These are phyloP conservation scores for Coemansia sp. DNA, from an alignment of 192 early-diverging fungal genomes.

Conservation along the genomic window DNA sequence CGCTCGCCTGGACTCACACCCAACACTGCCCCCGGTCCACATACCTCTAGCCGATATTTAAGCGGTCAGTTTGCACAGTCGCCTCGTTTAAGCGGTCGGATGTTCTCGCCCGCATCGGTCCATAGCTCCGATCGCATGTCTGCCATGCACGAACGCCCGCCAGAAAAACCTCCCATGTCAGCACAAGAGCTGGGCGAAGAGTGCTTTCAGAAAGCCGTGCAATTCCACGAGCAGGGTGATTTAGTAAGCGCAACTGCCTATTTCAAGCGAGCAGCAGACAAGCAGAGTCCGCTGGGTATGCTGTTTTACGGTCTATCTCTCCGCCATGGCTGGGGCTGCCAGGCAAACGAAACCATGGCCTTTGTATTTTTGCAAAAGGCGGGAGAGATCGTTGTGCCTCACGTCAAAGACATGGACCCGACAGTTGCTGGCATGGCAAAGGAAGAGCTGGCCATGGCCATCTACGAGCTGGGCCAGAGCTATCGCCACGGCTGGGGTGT, in stretches of 20 bases:
- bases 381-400: conserved; percentile 63
- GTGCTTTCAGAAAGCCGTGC: conserved; percentile 64
- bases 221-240: conserved; percentile 68
- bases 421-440: conserved; percentile 61
- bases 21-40: not conserved
- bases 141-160: conserved; percentile 12
- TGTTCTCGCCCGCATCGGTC: conserved; percentile 6
- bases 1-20: conserved; percentile 12
- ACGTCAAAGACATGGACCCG: conserved; percentile 61
- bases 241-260: conserved; percentile 71
- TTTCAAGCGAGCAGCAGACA: conserved; percentile 67
- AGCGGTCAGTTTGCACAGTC: conserved; percentile 10
- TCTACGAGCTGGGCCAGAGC: conserved; percentile 77
- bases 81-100: not conserved
- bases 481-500: conserved; percentile 83
- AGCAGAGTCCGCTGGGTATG: conserved; percentile 65
- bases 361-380: conserved; percentile 72
- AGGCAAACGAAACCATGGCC: conserved; percentile 62
- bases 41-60: not conserved
- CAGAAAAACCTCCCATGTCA: conserved; percentile 5
- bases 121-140: conserved; percentile 5
- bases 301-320: conserved; percentile 74
- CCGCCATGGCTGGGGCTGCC: conserved; percentile 80
- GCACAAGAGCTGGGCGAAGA: conserved; percentile 58
- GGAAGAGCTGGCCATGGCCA: conserved; percentile 71